Evolutionary conservation across 805 yeast genomes (phyloP).

Genomic region (Saccharomycopsis capsularis): DNA sequence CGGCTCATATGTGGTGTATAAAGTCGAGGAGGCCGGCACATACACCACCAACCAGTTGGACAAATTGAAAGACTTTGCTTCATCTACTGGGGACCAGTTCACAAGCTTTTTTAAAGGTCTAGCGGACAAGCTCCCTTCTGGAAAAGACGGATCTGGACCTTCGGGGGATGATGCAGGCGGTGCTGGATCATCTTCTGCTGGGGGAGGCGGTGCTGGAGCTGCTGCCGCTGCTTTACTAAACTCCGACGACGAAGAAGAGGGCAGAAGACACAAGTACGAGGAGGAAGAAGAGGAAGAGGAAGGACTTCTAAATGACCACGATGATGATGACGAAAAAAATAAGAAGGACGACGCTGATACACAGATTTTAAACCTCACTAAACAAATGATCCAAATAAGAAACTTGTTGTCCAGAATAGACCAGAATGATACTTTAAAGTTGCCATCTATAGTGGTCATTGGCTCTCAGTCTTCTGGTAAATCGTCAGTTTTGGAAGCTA

Average conservation of each 20-base stretch:
- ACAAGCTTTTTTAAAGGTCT: constrained; percentile 25
- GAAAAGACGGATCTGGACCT: neutral
- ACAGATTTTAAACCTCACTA: constrained; percentile 82
- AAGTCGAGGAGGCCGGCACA: constrained; percentile 77
- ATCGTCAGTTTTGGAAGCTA: constrained; percentile 89
- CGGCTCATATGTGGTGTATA: constrained; percentile 86
- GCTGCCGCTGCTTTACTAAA: constrained; percentile 32
- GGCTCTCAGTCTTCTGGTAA: constrained; percentile 98
- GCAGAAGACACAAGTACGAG: constrained; percentile 15
- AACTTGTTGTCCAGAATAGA: constrained; percentile 70
- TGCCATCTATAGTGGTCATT: constrained; percentile 93
- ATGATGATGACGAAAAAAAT: constrained; percentile 42
- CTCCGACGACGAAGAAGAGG: constrained; percentile 40
- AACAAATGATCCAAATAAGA: constrained; percentile 95
- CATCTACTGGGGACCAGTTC: constrained; percentile 40
- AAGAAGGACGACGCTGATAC: constrained; percentile 55
- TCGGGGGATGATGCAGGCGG: neutral
- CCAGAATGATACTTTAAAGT: constrained; percentile 63
- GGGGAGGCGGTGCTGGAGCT: constrained; percentile 47
- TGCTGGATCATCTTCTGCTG: constrained; percentile 8
- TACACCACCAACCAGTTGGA: constrained; percentile 63
- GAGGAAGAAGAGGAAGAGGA: constrained; percentile 11
- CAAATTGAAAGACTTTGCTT: constrained; percentile 55
- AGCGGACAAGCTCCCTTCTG: constrained; percentile 35
- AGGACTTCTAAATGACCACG: constrained; percentile 37